These are phyloP conservation scores for Quercus glauca DNA, from an alignment of 306 rosid genomes.

Conservation along the genomic window DNA sequence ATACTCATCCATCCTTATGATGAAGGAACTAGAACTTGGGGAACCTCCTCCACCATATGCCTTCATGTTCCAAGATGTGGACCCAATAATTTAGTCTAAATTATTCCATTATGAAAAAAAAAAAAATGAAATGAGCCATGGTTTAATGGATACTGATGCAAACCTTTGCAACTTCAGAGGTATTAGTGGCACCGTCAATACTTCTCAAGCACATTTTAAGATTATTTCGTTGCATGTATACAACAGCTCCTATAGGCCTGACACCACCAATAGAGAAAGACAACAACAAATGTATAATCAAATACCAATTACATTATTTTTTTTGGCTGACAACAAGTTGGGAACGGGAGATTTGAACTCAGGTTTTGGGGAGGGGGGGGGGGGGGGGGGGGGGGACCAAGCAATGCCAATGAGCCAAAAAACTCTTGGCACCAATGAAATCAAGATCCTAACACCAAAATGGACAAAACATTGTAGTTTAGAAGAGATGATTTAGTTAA, in stretches of 20 bases:
- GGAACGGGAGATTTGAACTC: too few species aligned
- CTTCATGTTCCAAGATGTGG: conserved; percentile 37
- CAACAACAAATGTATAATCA: neutral
- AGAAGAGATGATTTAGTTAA: too few species aligned
- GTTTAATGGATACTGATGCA: conserved; percentile 10
- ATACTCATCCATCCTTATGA: conserved; percentile 89
- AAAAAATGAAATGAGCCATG: neutral
- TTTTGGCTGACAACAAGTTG: neutral
- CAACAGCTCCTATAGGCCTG: conserved; percentile 93
- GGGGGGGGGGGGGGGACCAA: too few species aligned
- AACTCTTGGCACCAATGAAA: too few species aligned
- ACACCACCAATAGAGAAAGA: conserved; percentile 19
- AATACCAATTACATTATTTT: neutral
- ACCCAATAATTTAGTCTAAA: conserved; percentile 13
- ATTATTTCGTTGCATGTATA: conserved; percentile 67
- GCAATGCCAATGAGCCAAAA: too few species aligned
- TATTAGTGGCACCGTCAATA: conserved; percentile 60
- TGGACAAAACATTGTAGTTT: too few species aligned
- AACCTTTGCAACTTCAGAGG: conserved; percentile 91
- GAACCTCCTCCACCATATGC: conserved; percentile 92
- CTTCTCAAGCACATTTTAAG: conserved; percentile 95
- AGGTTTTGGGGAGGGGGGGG: too few species aligned
- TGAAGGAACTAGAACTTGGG: conserved; percentile 76
- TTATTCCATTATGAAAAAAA: neutral
- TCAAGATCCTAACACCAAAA: too few species aligned